These are phyloP conservation scores for Blastocrithidia nonstop DNA, from an alignment of 208 protist genomes.

Conservation along the genomic window DNA sequence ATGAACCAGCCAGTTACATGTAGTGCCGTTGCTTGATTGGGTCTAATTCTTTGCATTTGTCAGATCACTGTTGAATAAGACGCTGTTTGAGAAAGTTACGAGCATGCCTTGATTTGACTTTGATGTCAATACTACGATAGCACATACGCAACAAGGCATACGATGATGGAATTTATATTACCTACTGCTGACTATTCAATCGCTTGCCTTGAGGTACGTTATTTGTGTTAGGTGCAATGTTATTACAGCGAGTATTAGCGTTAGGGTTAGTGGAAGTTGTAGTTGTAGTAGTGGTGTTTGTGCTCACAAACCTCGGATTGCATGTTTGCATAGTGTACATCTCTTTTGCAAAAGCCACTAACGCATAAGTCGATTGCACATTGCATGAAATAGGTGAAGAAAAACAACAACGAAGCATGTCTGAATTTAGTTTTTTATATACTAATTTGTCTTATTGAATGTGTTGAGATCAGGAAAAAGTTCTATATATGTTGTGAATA, in stretches of 20 bases:
- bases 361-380: too few relatives aligned
- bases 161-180: constrained; percentile 65
- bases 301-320: too few relatives aligned
- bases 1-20: constrained; percentile 78
- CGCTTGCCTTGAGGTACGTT: constrained; percentile 5
- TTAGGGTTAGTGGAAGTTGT: too few relatives aligned
- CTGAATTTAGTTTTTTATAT: too few relatives aligned
- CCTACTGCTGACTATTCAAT: constrained; percentile 68
- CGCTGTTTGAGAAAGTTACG: constrained; percentile 72
- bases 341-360: too few relatives aligned
- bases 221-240: neutral
- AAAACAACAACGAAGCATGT: too few relatives aligned
- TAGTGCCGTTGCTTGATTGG: constrained; percentile 75
- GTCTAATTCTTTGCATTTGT: constrained; percentile 50
- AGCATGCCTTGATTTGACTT: constrained; percentile 72
- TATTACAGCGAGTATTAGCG: constrained; percentile 3
- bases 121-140: constrained; percentile 84
- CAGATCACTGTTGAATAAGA: constrained; percentile 61
- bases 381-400: too few relatives aligned
- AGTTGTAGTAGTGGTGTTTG: too few relatives aligned
- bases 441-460: too few relatives aligned
- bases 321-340: too few relatives aligned
- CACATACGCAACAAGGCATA: constrained; percentile 79
- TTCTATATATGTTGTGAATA: too few relatives aligned
- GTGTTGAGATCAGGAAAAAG: too few relatives aligned